Conservation (phyloP, 2,329 filamentous ascomycete species). For the Incumbomyces lentus region DNA sequence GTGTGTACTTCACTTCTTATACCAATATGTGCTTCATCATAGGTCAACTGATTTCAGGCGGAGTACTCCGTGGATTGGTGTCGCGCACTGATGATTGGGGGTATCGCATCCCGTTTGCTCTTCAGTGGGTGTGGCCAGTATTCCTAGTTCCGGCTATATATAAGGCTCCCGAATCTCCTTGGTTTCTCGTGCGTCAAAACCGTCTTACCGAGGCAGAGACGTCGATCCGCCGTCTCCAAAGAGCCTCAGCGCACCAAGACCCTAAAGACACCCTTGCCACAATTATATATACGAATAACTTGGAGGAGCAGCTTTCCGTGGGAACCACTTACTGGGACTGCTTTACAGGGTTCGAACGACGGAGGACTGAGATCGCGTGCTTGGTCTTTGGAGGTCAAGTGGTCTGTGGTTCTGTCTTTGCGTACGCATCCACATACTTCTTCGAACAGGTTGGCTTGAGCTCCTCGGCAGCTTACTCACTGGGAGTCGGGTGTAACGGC, state of each 20-base stretch:
- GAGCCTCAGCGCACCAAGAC: conserved; percentile 5
- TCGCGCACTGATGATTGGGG: conserved; percentile 8
- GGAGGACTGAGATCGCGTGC: conserved; percentile 63
- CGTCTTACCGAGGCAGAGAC: conserved; percentile 13
- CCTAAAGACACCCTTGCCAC: conserved; percentile 24
- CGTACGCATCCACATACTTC: conserved; percentile 54
- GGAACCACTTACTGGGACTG: conserved; percentile 60
- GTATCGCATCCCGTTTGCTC: conserved; percentile 16
- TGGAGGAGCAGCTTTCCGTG: conserved; percentile 17
- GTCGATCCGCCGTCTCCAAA: conserved; percentile 13
- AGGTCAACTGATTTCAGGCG: conserved; percentile 45
- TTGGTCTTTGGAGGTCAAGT: conserved; percentile 57
- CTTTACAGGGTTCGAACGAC: conserved; percentile 66
- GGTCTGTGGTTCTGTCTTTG: conserved; percentile 52
- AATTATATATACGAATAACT: conserved; percentile 30
- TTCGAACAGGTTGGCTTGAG: conserved; percentile 44
- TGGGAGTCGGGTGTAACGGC: conserved; percentile 56
- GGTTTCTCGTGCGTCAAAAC: conserved; percentile 12
- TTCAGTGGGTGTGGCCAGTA: conserved; percentile 19
- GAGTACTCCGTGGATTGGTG: conserved; percentile 12
- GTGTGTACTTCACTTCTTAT: conserved; percentile 48
- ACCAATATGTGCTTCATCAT: conserved; percentile 55
- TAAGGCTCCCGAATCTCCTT: conserved; percentile 16
- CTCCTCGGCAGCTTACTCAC: conserved; percentile 41
- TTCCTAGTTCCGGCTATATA: conserved; percentile 10